phyloP scores from a whole-genome alignment of 2,329 filamentous ascomycete species.

The Cytospora leucostoma region DNA sequence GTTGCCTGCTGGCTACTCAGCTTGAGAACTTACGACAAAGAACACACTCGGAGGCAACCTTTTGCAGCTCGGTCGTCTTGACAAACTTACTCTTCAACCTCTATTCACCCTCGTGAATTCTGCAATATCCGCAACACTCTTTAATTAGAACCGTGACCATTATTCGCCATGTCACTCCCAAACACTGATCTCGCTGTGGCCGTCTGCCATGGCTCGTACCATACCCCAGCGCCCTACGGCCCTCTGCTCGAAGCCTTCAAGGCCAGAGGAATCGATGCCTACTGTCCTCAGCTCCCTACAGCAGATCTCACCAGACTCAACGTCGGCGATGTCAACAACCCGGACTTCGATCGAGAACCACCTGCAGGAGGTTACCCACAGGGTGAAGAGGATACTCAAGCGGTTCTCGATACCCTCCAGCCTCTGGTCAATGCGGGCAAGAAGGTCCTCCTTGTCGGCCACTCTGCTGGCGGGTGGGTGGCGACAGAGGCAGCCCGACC shows the following conservation, averaged over 20 bases:
- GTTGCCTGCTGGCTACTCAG: no score
- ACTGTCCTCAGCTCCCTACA: slow-evolving; percentile 39
- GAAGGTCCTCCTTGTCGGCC: slow-evolving; percentile 35
- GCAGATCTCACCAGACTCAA: slow-evolving; percentile 34
- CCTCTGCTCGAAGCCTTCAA: slow-evolving; percentile 33
- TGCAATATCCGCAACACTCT: no score
- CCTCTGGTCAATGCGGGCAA: slow-evolving; percentile 32
- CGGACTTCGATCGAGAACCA: slow-evolving; percentile 32
- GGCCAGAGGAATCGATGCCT: slow-evolving; percentile 34
- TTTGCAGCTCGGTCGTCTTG: no score
- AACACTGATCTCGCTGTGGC: slow-evolving; percentile 27
- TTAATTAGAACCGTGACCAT: no score
- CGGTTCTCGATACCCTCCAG: slow-evolving; percentile 21
- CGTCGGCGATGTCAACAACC: slow-evolving; percentile 30
- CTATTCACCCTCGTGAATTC: no score
- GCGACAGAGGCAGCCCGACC: slow-evolving; percentile 37
- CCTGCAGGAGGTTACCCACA: slow-evolving; percentile 36
- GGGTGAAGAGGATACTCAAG: slow-evolving; percentile 28
- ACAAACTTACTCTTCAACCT: no score
- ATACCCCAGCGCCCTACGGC: slow-evolving; percentile 36
- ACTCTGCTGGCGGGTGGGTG: slow-evolving; percentile 39
- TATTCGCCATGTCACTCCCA: background rate
- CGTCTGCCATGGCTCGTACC: slow-evolving; percentile 36
- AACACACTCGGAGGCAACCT: no score
- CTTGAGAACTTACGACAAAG: no score